A percentile compares a stretch with the other conserved stretches of the same genome.
Conservation (phyloP, 2,329 filamentous ascomycete genomes). For the Orbilia oligospora region DNA sequence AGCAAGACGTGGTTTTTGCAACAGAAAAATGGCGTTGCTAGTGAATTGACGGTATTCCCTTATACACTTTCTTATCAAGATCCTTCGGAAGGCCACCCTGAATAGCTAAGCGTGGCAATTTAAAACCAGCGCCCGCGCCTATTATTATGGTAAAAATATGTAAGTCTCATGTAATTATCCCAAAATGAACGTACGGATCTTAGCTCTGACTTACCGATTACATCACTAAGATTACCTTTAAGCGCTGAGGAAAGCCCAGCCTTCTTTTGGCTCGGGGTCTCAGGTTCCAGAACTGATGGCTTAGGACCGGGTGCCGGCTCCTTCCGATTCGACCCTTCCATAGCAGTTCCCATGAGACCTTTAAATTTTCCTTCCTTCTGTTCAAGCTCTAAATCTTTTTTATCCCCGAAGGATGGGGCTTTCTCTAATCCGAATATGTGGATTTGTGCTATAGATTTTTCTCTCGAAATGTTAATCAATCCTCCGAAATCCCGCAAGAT, state of each 20-base stretch:
- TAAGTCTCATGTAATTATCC: not conserved
- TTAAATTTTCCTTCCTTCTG: not conserved
- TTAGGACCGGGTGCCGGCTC: not conserved
- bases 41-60: not conserved
- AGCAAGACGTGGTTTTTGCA: not conserved
- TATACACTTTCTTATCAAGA: not conserved
- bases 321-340: not conserved
- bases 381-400: not conserved
- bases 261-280: not conserved
- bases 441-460: conserved; percentile 10
- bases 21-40: not conserved
- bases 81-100: conserved; percentile 1
- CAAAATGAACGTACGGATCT: too few relatives aligned
- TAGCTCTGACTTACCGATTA: too few relatives aligned
- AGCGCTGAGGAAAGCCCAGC: too few relatives aligned
- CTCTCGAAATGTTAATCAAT: not conserved
- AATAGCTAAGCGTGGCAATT: not conserved
- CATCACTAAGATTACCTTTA: too few relatives aligned
- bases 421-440: conserved; percentile 13
- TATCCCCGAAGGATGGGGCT: not conserved
- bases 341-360: not conserved
- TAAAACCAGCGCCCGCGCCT: conserved; percentile 16
- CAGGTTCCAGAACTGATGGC: not conserved
- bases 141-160: not conserved
- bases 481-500: too few relatives aligned